Percentiles rank a stretch among this genome's conserved stretches.
Conservation (phyloP, 768 basidiomycete species). For the Leccinum fibrillosum region DNA sequence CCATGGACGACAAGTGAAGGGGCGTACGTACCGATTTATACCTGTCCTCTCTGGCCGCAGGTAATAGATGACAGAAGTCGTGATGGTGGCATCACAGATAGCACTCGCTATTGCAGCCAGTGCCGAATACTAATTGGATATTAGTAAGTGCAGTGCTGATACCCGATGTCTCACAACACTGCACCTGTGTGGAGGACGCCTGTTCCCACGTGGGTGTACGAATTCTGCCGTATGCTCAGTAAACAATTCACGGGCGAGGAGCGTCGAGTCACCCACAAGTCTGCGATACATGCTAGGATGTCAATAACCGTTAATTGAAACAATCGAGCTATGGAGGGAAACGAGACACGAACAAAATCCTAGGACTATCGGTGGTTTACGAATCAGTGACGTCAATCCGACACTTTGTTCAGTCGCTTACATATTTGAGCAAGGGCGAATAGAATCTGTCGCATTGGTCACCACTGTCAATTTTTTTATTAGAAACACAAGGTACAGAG, state of each 20-base stretch:
- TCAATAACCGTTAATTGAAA: neutral
- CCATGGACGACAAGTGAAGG: too few relatives aligned
- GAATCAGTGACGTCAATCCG: neutral
- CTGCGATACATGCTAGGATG: neutral
- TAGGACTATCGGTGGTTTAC: conserved; percentile 2
- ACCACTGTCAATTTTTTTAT: neutral
- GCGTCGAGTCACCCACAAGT: conserved; percentile 5
- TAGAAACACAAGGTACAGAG: neutral
- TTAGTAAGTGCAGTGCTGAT: neutral
- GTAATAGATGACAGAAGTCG: conserved; percentile 12
- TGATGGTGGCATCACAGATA: conserved; percentile 21
- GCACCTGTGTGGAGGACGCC: conserved; percentile 6
- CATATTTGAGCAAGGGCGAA: conserved; percentile 10
- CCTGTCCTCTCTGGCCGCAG: conserved; percentile 12
- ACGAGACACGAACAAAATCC: conserved; percentile 13
- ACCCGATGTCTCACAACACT: neutral
- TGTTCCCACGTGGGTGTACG: conserved; percentile 3
- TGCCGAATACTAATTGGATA: conserved; percentile 3
- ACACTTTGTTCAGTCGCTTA: neutral
- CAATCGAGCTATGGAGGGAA: neutral
- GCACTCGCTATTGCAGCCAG: conserved; percentile 14
- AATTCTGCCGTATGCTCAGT: conserved; percentile 4
- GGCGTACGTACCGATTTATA: conserved; percentile 7
- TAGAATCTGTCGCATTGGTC: conserved; percentile 2
- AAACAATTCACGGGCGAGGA: neutral